These are phyloP conservation scores for Moricandia arvensis DNA, from an alignment of 345 rosid genomes.

Conservation along the genomic window DNA sequence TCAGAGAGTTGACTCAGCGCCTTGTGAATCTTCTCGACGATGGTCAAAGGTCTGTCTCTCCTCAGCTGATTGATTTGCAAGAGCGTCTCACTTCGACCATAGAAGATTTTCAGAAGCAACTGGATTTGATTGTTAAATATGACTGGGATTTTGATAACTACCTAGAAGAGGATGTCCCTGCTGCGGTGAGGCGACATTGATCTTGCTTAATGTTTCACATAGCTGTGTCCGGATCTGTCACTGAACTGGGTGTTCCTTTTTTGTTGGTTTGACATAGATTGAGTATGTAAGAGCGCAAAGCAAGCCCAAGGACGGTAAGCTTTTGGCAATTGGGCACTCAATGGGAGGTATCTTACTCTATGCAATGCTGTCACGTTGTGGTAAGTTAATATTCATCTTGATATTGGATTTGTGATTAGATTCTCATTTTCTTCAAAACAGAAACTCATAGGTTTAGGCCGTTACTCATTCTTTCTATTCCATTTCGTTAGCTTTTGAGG, in stretches of 20 bases:
- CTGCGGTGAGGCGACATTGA: constrained; percentile 83
- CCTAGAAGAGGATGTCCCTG: constrained; percentile 95
- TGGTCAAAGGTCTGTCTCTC: constrained; percentile 79
- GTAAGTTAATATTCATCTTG: constrained; percentile 22
- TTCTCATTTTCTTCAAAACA: constrained; percentile 12
- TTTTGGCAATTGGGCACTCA: constrained; percentile 83
- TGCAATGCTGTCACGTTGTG: constrained; percentile 43
- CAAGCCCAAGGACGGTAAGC: constrained; percentile 69
- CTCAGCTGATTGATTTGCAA: constrained; percentile 77
- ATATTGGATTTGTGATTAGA: constrained; percentile 5
- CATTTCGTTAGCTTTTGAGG: constrained; percentile 62
- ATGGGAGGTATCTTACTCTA: constrained; percentile 44
- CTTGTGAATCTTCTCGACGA: constrained; percentile 78
- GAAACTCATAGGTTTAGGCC: neutral
- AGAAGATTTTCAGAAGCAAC: constrained; percentile 91
- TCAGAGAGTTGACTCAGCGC: constrained; percentile 63
- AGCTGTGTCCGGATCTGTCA: neutral
- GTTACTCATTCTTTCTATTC: constrained; percentile 3
- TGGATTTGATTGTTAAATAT: constrained; percentile 79
- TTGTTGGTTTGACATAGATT: constrained; percentile 38
- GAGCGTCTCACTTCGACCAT: constrained; percentile 73
- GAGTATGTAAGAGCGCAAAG: constrained; percentile 42
- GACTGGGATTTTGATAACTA: constrained; percentile 98
- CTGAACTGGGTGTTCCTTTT: constrained; percentile 25
- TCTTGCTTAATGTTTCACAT: neutral